Evolutionary conservation across 495 filamentous ascomycete genomes (phyloP).

Genomic region (Aspergillus haitiensis): DNA sequence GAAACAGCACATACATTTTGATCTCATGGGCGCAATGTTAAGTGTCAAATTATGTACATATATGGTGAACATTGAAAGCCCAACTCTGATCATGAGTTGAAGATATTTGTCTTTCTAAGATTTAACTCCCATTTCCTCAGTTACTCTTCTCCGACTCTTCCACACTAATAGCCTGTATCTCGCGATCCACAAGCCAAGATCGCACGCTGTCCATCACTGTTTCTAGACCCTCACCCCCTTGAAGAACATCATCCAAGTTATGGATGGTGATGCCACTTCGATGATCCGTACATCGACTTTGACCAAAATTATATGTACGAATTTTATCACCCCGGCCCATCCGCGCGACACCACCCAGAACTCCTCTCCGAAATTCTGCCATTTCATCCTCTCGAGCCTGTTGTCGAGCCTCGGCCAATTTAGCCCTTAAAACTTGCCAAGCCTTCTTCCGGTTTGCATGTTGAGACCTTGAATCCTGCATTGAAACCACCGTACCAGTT

Average conservation of each 20-base stretch:
- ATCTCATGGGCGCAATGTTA: too few relatives aligned
- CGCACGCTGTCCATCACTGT: conserved; percentile 78
- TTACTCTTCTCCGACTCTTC: conserved; percentile 41
- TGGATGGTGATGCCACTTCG: conserved; percentile 78
- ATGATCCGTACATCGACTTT: conserved; percentile 94
- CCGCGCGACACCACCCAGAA: conserved; percentile 70
- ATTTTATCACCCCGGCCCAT: conserved; percentile 92
- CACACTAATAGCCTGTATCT: conserved; percentile 66
- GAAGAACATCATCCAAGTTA: conserved; percentile 77
- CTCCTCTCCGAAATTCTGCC: conserved; percentile 66
- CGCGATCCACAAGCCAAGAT: conserved; percentile 73
- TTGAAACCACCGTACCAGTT: conserved; percentile 78
- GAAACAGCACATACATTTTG: too few relatives aligned
- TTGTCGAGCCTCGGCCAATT: conserved; percentile 74
- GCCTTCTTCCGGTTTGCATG: conserved; percentile 81
- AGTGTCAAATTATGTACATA: not conserved
- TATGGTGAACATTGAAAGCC: not conserved
- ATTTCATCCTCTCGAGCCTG: conserved; percentile 86
- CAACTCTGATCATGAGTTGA: conserved; percentile 5
- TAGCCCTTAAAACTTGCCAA: conserved; percentile 80
- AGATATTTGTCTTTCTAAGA: conserved; percentile 24
- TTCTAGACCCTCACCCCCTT: conserved; percentile 68
- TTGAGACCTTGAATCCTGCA: conserved; percentile 93
- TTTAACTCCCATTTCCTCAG: conserved; percentile 14
- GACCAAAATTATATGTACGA: conserved; percentile 91